Evolutionary conservation across 2,329 filamentous ascomycete species (phyloP).

Genomic region (Cladorrhinum sp.): DNA sequence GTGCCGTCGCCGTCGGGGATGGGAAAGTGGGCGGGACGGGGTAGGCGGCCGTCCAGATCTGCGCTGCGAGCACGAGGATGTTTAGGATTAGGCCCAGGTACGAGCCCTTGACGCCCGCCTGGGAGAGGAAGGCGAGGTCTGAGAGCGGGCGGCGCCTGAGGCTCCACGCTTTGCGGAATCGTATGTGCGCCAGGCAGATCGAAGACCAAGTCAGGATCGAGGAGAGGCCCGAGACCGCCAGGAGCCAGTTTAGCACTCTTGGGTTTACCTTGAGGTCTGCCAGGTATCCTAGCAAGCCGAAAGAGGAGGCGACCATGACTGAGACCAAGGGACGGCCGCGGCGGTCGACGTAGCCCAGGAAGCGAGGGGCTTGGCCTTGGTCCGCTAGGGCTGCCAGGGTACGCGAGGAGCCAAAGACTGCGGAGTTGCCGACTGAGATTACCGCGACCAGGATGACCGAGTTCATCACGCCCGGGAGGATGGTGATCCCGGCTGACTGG

Average conservation of each 20-base stretch:
- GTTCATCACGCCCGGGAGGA: conserved; percentile 87
- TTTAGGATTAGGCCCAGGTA: conserved; percentile 79
- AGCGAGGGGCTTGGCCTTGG: conserved; percentile 74
- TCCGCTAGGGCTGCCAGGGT: conserved; percentile 88
- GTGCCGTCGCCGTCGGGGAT: conserved; percentile 34
- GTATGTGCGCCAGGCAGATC: conserved; percentile 88
- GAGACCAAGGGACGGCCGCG: conserved; percentile 75
- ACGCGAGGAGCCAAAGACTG: conserved; percentile 86
- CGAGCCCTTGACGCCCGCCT: conserved; percentile 75
- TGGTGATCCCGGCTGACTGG: conserved; percentile 73
- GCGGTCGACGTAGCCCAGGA: conserved; percentile 78
- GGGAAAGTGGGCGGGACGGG: conserved; percentile 58
- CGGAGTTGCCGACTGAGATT: conserved; percentile 85
- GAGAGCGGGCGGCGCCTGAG: conserved; percentile 64
- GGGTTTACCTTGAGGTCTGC: conserved; percentile 60
- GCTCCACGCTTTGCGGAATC: conserved; percentile 80
- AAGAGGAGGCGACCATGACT: conserved; percentile 61
- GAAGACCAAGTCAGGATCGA: conserved; percentile 78
- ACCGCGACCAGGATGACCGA: conserved; percentile 90
- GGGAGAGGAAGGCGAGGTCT: conserved; percentile 77
- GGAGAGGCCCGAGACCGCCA: conserved; percentile 69
- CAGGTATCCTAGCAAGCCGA: conserved; percentile 77
- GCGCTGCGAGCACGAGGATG: conserved; percentile 69
- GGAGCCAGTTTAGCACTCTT: conserved; percentile 74
- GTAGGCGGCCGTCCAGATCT: conserved; percentile 85